These are phyloP conservation scores for Malus hybrid DNA, from an alignment of 331 rosid species.

Conservation along the genomic window DNA sequence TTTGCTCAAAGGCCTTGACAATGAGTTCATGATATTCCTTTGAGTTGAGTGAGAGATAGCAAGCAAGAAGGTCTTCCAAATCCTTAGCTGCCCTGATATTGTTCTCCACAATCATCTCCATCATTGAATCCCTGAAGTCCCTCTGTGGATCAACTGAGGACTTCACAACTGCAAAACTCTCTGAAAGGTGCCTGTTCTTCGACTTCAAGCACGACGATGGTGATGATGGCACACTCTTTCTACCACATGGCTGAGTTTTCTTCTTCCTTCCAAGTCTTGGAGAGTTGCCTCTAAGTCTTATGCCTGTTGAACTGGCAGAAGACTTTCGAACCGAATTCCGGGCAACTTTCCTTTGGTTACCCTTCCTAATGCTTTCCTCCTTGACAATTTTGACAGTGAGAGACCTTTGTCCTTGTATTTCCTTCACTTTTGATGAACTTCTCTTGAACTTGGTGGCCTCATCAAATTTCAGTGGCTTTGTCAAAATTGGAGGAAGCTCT, in stretches of 20 bases:
- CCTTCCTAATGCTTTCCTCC: conserved; percentile 26
- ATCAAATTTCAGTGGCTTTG: conserved; percentile 44
- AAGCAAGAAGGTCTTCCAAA: conserved; percentile 80
- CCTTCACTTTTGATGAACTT: conserved; percentile 34
- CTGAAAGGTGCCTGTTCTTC: conserved; percentile 35
- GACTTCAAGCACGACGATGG: conserved; percentile 10
- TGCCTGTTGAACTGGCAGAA: conserved; percentile 41
- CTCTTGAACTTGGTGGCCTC: conserved; percentile 23
- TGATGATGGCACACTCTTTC: conserved; percentile 44
- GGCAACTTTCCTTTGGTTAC: conserved; percentile 9
- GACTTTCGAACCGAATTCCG: conserved; percentile 22
- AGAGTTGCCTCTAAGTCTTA: conserved; percentile 60
- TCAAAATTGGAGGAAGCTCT: conserved; percentile 47
- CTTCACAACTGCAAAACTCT: conserved; percentile 75
- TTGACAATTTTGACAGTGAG: conserved; percentile 20
- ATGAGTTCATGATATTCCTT: conserved; percentile 65
- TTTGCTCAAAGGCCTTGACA: conserved; percentile 75
- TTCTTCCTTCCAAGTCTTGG: conserved; percentile 48
- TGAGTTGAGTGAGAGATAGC: conserved; percentile 73
- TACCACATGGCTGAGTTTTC: conserved; percentile 44
- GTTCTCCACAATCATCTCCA: conserved; percentile 89
- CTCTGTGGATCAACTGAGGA: conserved; percentile 63
- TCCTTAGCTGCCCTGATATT: conserved; percentile 59
- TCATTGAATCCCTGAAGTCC: conserved; percentile 80
- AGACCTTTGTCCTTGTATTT: conserved; percentile 13